Percentiles rank a stretch among this genome's conserved stretches.
Evolutionary conservation across 2,329 filamentous ascomycete species (phyloP).

Genomic region (Penicillium sp.): DNA sequence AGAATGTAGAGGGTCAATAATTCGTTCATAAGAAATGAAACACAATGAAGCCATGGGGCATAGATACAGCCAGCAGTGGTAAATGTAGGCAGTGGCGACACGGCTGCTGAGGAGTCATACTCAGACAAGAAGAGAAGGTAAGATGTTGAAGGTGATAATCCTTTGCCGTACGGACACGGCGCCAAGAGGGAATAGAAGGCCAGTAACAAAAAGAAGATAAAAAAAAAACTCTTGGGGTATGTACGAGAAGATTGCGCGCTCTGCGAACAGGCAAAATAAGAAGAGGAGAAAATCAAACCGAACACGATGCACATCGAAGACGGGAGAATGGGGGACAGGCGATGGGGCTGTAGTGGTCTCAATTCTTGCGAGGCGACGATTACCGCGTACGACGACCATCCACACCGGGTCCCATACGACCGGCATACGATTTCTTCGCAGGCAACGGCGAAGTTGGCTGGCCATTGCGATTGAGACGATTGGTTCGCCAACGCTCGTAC

Average conservation of each 20-base stretch:
- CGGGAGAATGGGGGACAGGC: background rate
- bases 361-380: background rate
- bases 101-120: too few relatives aligned
- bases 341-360: background rate
- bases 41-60: too few relatives aligned
- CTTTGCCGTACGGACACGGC: constrained; percentile 5
- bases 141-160: constrained; percentile 9
- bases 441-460: constrained; percentile 13
- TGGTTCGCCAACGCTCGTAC: constrained; percentile 92
- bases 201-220: constrained; percentile 10
- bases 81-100: too few relatives aligned
- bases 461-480: constrained; percentile 35
- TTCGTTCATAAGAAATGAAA: too few relatives aligned
- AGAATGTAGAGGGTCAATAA: too few relatives aligned
- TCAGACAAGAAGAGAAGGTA: background rate
- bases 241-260: constrained; percentile 20
- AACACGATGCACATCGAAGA: constrained; percentile 1
- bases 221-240: constrained; percentile 19
- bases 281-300: constrained; percentile 1
- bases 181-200: too few relatives aligned
- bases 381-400: constrained; percentile 23
- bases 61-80: too few relatives aligned
- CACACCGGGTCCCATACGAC: constrained; percentile 25
- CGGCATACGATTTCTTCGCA: constrained; percentile 20
- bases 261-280: constrained; percentile 16